These are phyloP conservation scores for Rhodotorula diobovata DNA, from an alignment of 768 basidiomycete species.

Conservation along the genomic window DNA sequence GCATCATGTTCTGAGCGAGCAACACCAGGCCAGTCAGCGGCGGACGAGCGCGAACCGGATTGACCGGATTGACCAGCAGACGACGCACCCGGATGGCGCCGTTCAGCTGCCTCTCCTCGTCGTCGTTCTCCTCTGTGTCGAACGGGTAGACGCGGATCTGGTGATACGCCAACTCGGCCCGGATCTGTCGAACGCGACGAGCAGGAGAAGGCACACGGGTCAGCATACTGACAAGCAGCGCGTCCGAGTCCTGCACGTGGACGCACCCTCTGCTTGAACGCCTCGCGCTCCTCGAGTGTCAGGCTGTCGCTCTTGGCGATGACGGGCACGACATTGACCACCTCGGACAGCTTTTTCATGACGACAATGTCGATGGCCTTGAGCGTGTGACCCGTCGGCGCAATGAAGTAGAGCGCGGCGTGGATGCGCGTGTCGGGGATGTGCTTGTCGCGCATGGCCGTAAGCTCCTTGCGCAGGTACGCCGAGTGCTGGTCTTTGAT, in stretches of 20 bases:
- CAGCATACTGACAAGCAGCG: background rate
- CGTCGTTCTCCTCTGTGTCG: conserved; percentile 91
- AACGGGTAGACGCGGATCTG: conserved; percentile 95
- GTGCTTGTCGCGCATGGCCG: conserved; percentile 96
- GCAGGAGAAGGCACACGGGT: background rate
- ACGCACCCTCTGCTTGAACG: conserved; percentile 83
- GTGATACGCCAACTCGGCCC: conserved; percentile 83
- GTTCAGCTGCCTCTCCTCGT: conserved; percentile 86
- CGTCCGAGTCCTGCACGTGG: too few relatives aligned
- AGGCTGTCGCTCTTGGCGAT: conserved; percentile 95
- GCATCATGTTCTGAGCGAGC: conserved; percentile 70
- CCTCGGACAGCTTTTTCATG: conserved; percentile 97
- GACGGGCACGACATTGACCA: conserved; percentile 98
- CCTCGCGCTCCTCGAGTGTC: conserved; percentile 84
- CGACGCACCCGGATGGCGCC: conserved; percentile 71
- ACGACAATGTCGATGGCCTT: conserved; percentile 96
- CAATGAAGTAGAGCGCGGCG: conserved; percentile 97
- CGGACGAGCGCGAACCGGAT: background rate
- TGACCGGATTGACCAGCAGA: too few relatives aligned
- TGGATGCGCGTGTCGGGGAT: conserved; percentile 98
- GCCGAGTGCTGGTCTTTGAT: conserved; percentile 99
- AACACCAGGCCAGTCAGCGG: background rate
- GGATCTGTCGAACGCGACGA: conserved; percentile 58
- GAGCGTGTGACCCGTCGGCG: conserved; percentile 93
- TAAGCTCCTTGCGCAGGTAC: conserved; percentile 96